Evolutionary conservation across 306 rosid species (phyloP).

Genomic region (Hippophae rhamnoides): DNA sequence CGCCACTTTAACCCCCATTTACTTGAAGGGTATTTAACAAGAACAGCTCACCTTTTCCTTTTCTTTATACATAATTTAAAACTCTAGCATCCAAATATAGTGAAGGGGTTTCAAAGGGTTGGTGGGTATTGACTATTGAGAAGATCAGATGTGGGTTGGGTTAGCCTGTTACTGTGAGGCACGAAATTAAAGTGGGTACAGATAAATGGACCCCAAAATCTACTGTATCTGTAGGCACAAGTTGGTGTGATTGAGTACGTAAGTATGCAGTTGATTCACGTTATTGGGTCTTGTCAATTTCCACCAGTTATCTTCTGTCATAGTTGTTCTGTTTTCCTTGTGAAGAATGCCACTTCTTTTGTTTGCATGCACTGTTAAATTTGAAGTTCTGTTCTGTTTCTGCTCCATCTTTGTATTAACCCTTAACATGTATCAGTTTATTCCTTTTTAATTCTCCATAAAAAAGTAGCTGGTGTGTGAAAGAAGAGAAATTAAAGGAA

Average conservation of each 20-base stretch:
- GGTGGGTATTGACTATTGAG: constrained; percentile 15
- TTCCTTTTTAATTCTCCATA: constrained; percentile 8
- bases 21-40: not conserved
- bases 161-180: not conserved
- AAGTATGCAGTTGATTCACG: constrained; percentile 45
- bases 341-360: constrained; percentile 6
- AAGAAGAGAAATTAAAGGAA: not conserved
- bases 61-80: not conserved
- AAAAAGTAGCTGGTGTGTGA: not conserved
- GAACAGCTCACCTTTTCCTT: constrained; percentile 3
- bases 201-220: constrained; percentile 25
- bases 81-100: not conserved
- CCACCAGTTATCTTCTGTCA: constrained; percentile 14
- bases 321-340: constrained; percentile 16
- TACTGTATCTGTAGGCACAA: constrained; percentile 23
- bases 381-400: no score
- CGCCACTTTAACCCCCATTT: not conserved
- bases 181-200: constrained; percentile 1
- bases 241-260: constrained; percentile 22
- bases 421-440: not conserved
- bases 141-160: constrained; percentile 3
- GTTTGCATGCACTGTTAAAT: no score
- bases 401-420: no score
- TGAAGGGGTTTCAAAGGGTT: not conserved
- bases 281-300: constrained; percentile 28